A percentile compares a stretch with the other conserved stretches of the same genome.
phyloP scores from a whole-genome alignment of 495 filamentous ascomycete genomes.

The Sabuloglossum arenarium region DNA sequence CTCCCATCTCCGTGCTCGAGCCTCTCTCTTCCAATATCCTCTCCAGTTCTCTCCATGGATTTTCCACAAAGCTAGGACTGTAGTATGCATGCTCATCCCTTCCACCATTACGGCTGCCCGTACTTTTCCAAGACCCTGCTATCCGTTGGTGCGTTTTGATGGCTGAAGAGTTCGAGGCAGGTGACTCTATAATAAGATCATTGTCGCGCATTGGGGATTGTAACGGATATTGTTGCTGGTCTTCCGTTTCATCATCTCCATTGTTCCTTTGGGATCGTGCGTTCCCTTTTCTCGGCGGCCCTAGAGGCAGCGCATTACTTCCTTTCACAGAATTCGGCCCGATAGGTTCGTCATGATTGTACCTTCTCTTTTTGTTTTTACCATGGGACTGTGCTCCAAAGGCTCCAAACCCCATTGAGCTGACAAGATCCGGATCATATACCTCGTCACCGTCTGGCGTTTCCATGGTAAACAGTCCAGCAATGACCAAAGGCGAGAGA shows the following conservation, averaged over 20 bases:
- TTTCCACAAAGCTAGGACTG: slow-evolving; percentile 3
- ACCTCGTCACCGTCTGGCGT: background rate
- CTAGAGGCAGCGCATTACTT: background rate
- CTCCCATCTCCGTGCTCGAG: background rate
- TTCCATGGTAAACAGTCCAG: background rate
- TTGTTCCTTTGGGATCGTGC: background rate
- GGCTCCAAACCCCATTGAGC: background rate
- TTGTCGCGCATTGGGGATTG: background rate
- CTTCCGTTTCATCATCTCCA: background rate
- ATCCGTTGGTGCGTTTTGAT: background rate
- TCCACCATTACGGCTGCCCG: background rate
- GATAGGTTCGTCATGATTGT: background rate
- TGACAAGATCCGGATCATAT: background rate
- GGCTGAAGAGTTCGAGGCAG: background rate
- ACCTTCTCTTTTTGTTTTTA: background rate
- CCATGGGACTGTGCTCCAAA: background rate
- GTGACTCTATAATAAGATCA: background rate
- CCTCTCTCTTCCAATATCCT: background rate
- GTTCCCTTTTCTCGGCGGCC: background rate
- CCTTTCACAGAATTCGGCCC: background rate
- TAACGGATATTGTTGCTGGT: background rate
- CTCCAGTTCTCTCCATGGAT: slow-evolving; percentile 3
- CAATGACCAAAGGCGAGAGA: background rate
- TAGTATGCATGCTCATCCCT: background rate
- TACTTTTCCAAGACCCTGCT: background rate